A percentile compares a stretch with the other conserved stretches of the same genome.
These are phyloP conservation scores for Prinsepia uniflora DNA, from an alignment of 306 rosid species.

Conservation along the genomic window DNA sequence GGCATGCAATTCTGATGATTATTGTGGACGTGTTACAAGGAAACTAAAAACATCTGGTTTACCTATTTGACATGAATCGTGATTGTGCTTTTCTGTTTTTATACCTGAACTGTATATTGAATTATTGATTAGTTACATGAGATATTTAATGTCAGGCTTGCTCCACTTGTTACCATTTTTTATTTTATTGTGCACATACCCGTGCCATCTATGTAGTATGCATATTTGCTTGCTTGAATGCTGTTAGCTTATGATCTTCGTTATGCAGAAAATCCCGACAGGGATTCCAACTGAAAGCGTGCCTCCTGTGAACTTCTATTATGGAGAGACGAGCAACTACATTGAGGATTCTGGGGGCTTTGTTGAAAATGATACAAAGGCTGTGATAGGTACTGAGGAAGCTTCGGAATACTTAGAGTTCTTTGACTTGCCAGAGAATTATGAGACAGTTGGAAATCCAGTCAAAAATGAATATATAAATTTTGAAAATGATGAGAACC, in stretches of 20 bases:
- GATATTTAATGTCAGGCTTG: too few relatives aligned
- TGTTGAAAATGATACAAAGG: slow-evolving; percentile 38
- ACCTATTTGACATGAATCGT: not conserved
- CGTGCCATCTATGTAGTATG: not conserved
- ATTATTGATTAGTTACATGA: too few relatives aligned
- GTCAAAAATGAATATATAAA: slow-evolving; percentile 21
- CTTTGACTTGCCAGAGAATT: slow-evolving; percentile 31
- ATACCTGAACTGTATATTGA: not conserved
- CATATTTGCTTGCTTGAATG: not conserved
- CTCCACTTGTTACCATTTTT: too few relatives aligned
- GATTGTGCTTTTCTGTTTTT: not conserved
- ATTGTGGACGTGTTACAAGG: not conserved
- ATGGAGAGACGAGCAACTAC: slow-evolving; percentile 63
- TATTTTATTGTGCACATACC: not conserved
- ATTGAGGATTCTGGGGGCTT: slow-evolving; percentile 35
- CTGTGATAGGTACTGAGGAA: slow-evolving; percentile 28
- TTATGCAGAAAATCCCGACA: slow-evolving; percentile 40
- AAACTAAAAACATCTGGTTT: not conserved
- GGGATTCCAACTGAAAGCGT: slow-evolving; percentile 26
- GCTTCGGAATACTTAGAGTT: slow-evolving; percentile 24
- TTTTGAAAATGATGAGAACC: slow-evolving; percentile 29
- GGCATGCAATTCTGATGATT: not conserved
- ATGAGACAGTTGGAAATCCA: slow-evolving; percentile 24
- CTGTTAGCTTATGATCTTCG: not conserved
- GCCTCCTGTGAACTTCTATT: slow-evolving; percentile 33